These are phyloP conservation scores for Prunus mume DNA, from an alignment of 306 rosid species.

Conservation along the genomic window DNA sequence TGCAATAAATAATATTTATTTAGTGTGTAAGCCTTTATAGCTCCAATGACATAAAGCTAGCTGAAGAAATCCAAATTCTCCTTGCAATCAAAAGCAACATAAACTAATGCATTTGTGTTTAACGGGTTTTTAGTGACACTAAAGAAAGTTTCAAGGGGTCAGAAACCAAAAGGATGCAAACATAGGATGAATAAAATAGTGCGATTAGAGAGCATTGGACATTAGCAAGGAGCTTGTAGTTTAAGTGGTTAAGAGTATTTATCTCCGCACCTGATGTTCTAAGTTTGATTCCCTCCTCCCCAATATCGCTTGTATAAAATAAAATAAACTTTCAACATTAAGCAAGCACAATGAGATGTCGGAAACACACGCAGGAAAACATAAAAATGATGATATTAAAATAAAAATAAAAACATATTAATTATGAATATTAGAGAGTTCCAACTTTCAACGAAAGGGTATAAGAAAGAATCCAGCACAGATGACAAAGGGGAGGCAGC, in stretches of 20 bases:
- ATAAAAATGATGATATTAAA: neutral
- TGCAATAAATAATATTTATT: too few relatives aligned
- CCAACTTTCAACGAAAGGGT: neutral
- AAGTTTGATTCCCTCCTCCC: accelerated
- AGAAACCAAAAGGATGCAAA: neutral
- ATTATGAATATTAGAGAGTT: neutral
- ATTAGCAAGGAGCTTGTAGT: too few relatives aligned
- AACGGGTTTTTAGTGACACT: neutral
- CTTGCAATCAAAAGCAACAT: neutral
- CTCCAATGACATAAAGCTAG: too few relatives aligned
- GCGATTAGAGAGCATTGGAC: neutral
- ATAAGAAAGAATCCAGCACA: neutral
- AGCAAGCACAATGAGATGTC: neutral
- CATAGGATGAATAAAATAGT: neutral
- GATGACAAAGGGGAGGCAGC: neutral
- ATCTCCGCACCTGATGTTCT: too few relatives aligned
- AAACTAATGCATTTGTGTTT: neutral
- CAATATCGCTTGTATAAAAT: too few relatives aligned
- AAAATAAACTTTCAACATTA: too few relatives aligned
- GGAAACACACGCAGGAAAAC: neutral
- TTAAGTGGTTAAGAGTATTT: too few relatives aligned
- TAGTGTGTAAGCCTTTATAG: too few relatives aligned
- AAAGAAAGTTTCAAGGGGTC: neutral
- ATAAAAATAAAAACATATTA: neutral
- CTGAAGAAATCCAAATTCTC: neutral